Percentiles rank a stretch among this genome's conserved stretches.
These are phyloP conservation scores for Luffa aegyptiaca DNA, from an alignment of 306 rosid genomes.

Conservation along the genomic window DNA sequence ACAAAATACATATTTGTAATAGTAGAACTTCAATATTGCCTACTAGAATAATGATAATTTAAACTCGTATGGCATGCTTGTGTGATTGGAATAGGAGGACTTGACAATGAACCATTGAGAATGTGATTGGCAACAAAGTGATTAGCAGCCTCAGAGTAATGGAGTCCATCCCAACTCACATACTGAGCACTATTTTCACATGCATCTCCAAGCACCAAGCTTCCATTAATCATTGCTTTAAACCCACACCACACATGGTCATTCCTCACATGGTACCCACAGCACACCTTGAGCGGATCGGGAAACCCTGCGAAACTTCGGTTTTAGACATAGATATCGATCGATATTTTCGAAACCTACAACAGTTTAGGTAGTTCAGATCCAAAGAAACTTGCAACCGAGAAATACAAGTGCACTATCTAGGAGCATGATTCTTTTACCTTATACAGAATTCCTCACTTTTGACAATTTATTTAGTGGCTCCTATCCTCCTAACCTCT, in stretches of 20 bases:
- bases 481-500: background rate
- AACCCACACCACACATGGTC: constrained; percentile 80
- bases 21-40: background rate
- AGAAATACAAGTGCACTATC: background rate
- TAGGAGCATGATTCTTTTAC: background rate
- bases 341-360: background rate
- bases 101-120: constrained; percentile 51
- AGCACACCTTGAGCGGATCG: constrained; percentile 67
- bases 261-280: constrained; percentile 78
- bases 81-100: constrained; percentile 56
- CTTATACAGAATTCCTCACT: background rate
- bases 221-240: constrained; percentile 42
- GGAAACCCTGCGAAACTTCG: constrained; percentile 45
- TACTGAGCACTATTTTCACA: constrained; percentile 44
- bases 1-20: background rate
- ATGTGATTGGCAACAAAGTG: constrained; percentile 60
- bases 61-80: constrained; percentile 55
- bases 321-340: background rate
- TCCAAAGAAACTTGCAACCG: background rate
- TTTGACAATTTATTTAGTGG: background rate
- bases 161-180: constrained; percentile 90
- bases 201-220: constrained; percentile 49
- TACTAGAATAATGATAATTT: background rate
- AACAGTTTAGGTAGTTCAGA: background rate
- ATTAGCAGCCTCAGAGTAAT: constrained; percentile 78